Evolutionary conservation across 2,329 filamentous ascomycete genomes (phyloP), one percentile per base, ranked within the genome.

Genomic region (Aspergillus chevalieri): DNA sequence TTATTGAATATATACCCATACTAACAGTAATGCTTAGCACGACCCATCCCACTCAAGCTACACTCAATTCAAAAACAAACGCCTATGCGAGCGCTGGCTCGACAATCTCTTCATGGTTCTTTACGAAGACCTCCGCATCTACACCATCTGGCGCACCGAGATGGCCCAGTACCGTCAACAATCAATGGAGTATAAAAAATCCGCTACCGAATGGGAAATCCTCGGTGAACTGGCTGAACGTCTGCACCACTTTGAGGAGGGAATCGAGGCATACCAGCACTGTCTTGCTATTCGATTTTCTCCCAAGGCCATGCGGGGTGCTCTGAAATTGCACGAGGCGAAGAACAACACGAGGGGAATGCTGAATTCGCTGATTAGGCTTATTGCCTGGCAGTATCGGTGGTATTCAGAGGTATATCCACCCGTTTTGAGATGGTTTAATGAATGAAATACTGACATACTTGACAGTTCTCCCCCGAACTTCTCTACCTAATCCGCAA

Each of bases 81-180:
- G 93, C 1, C 81, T 98, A 1, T 98, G 93, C 64, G 93, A 98
- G 71, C 84, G 93, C 59, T 98, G 93, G 93, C 80, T 98, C 2
- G 93, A 98, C 71, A 97, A 95, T 62, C 79, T 98, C 19, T 98
- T 98, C 75, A 98, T 98, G 93, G 93, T 97, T 0, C 79, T 98
- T 2, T 98, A 98, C 68, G 93, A 98, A 69, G 93, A 98, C 64
- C 80, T 98, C 15, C 88, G 93, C 45, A 92, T 98, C 43, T 98
- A 98, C 76, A 98, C 93, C 10, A 98, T 98, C 69, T 98, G 93
- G 93, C 86, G 93, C 49, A 97, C 93, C 0, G 93, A 98, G 68
- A 93, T 97, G 83, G 88, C 90, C 0, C 92, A 97, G 67, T 96
- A 91, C 66, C 85, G 89, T 19, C 89, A 92, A 47, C 92, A 97